Evolutionary conservation across 306 rosid species (phyloP).

Genomic region (Betula pendula): DNA sequence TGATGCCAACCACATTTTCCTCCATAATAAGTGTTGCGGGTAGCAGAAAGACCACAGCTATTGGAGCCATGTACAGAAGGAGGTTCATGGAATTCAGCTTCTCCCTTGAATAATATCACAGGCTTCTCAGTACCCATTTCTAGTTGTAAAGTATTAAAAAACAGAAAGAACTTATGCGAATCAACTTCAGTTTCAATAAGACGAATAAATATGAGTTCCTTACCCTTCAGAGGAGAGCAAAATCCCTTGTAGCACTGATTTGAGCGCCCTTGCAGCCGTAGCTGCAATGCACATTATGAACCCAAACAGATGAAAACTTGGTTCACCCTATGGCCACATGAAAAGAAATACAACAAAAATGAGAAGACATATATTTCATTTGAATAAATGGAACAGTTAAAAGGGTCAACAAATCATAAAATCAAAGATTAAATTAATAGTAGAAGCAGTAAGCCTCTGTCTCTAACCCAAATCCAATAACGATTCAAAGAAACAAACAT

Average conservation of each 20-base stretch:
- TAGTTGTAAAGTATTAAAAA: not conserved
- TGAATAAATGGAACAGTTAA: conserved; percentile 10
- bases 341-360: conserved; percentile 25
- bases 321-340: conserved; percentile 74
- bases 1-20: conserved; percentile 94
- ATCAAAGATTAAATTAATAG: not conserved
- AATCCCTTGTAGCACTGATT: conserved; percentile 94
- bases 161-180: not conserved
- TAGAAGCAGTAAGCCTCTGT: not conserved
- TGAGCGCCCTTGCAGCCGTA: conserved; percentile 96
- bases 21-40: conserved; percentile 98
- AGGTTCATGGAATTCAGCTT: conserved; percentile 99
- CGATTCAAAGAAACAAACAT: not conserved
- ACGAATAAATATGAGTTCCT: conserved; percentile 14
- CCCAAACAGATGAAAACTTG: conserved; percentile 98
- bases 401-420: conserved; percentile 8
- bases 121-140: conserved; percentile 30
- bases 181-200: not conserved
- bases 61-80: conserved; percentile 98
- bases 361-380: conserved; percentile 19
- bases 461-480: not conserved
- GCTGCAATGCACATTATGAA: conserved; percentile 90
- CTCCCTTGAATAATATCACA: conserved; percentile 59
- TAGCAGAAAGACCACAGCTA: conserved; percentile 96
- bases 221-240: conserved; percentile 99